These are phyloP conservation scores for Niveomyces coronatus DNA, from an alignment of 2,329 filamentous ascomycete genomes.

Conservation along the genomic window DNA sequence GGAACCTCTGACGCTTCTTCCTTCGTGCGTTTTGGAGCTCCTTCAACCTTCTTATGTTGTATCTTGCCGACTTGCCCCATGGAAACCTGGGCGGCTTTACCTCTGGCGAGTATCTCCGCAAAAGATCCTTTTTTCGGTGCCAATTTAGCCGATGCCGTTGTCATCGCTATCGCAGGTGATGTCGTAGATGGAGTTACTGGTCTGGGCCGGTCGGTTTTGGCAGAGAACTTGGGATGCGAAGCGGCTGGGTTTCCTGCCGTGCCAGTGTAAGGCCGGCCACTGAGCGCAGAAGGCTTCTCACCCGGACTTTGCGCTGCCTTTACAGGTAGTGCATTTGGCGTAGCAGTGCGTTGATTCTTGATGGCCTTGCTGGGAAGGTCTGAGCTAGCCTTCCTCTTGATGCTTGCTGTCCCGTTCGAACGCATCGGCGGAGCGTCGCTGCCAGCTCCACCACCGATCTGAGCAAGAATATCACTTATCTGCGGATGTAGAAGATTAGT, in stretches of 20 bases:
- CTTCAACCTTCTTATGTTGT: constrained; percentile 59
- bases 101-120: constrained; percentile 63
- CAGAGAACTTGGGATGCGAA: no score
- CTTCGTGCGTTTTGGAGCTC: constrained; percentile 16
- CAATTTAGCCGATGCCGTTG: constrained; percentile 30
- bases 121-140: constrained; percentile 63
- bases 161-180: constrained; percentile 19
- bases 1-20: constrained; percentile 14
- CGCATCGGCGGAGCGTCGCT: constrained; percentile 20
- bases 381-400: constrained; percentile 49
- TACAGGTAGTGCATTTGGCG: constrained; percentile 11
- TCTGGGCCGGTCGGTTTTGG: no score
- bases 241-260: background rate
- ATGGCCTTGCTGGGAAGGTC: constrained; percentile 29
- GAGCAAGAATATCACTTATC: constrained; percentile 48
- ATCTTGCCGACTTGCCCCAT: constrained; percentile 59
- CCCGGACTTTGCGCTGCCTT: constrained; percentile 7
- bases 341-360: constrained; percentile 31
- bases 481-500: constrained; percentile 4
- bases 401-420: constrained; percentile 17
- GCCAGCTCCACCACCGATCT: constrained; percentile 47
- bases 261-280: background rate
- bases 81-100: constrained; percentile 51
- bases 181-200: constrained; percentile 14
- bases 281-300: background rate